Conservation (phyloP, 2,329 filamentous ascomycete species). For the Tolypocladium ovalisporum region DNA sequence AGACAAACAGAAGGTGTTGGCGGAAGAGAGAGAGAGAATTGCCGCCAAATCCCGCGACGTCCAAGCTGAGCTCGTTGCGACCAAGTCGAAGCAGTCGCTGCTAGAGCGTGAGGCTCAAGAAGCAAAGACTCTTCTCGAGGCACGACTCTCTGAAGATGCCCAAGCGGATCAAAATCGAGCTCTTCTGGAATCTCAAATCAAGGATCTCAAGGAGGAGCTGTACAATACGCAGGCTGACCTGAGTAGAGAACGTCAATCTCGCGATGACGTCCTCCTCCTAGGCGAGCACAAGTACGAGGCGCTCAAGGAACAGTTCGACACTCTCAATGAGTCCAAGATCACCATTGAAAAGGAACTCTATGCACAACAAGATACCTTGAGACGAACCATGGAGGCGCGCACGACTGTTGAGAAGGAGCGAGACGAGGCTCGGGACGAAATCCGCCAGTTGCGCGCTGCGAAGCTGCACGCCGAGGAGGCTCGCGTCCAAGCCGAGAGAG, state of each 20-base stretch:
- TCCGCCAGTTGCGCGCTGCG: constrained; percentile 70
- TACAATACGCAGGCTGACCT: constrained; percentile 80
- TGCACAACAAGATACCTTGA: constrained; percentile 81
- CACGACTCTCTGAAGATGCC: constrained; percentile 79
- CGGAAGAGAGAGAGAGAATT: constrained; percentile 68
- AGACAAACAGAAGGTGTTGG: constrained; percentile 61
- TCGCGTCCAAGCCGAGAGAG: constrained; percentile 68
- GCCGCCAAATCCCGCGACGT: constrained; percentile 68
- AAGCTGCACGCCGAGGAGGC: constrained; percentile 81
- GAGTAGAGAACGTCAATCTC: constrained; percentile 82
- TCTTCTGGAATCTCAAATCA: constrained; percentile 76
- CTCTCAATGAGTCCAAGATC: constrained; percentile 87
- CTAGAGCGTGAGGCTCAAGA: constrained; percentile 83
- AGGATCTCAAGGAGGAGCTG: constrained; percentile 75
- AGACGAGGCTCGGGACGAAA: constrained; percentile 78
- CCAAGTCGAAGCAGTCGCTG: constrained; percentile 73
- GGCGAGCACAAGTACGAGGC: constrained; percentile 78
- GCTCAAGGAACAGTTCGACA: constrained; percentile 75
- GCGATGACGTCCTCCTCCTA: constrained; percentile 85
- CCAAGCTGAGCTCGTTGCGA: constrained; percentile 77
- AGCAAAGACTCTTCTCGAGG: constrained; percentile 75
- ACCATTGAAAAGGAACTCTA: constrained; percentile 98
- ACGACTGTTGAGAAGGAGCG: constrained; percentile 74
- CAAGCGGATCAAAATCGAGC: constrained; percentile 73
- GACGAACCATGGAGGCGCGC: constrained; percentile 74